Evolutionary conservation across 2,329 filamentous ascomycete species (phyloP).

Genomic region (Tolypocladium nubicola): DNA sequence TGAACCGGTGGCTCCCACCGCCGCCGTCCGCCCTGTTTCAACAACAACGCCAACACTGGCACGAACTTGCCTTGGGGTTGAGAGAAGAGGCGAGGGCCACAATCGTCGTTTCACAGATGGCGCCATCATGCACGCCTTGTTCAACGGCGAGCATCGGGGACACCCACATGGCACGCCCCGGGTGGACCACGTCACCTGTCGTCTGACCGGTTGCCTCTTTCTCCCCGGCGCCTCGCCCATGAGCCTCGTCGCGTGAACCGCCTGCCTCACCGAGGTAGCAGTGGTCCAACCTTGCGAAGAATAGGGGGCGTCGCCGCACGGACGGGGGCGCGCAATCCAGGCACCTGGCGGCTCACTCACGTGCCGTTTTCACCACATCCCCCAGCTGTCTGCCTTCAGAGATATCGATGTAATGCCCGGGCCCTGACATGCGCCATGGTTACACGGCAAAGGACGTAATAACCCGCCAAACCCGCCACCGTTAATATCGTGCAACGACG

Average conservation of each 20-base stretch:
- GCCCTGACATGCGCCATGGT: constrained; percentile 1
- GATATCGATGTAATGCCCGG: background rate
- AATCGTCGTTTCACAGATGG: background rate
- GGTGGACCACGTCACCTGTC: background rate
- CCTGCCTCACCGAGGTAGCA: background rate
- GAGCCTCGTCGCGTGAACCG: background rate
- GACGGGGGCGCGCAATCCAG: background rate
- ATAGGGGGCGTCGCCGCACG: background rate
- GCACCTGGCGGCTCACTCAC: background rate
- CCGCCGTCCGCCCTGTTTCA: background rate
- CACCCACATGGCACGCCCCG: background rate
- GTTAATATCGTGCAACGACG: background rate
- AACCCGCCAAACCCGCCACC: background rate
- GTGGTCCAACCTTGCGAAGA: background rate
- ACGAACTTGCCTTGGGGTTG: background rate
- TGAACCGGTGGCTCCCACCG: background rate
- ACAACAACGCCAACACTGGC: background rate
- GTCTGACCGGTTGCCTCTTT: background rate
- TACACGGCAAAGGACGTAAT: background rate
- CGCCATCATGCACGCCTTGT: background rate
- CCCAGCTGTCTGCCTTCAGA: background rate
- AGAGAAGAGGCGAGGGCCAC: background rate
- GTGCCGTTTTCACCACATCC: background rate
- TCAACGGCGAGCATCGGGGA: background rate
- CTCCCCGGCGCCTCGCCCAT: background rate